These are phyloP conservation scores for Beauveria rudraprayagi DNA, from an alignment of 2,329 filamentous ascomycete genomes.

Conservation along the genomic window DNA sequence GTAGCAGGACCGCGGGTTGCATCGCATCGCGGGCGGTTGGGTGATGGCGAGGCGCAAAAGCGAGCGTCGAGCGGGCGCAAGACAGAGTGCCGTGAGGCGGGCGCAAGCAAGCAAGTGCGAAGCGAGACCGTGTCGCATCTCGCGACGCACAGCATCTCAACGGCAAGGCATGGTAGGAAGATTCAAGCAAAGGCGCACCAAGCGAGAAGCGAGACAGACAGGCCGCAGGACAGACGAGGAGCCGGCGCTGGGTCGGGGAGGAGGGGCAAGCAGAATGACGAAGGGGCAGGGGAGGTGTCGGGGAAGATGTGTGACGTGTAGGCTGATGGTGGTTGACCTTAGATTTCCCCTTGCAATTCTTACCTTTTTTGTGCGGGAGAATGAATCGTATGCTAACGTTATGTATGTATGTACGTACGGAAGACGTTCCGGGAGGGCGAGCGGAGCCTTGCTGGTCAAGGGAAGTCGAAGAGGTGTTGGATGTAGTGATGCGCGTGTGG, in stretches of 20 bases:
- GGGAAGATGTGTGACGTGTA: background rate
- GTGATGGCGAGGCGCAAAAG: background rate
- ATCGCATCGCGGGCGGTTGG: background rate
- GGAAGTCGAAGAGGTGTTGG: background rate
- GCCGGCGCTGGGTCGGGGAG: background rate
- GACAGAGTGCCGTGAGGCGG: background rate
- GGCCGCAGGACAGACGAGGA: background rate
- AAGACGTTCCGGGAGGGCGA: background rate
- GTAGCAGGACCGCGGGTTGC: background rate
- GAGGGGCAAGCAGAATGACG: background rate
- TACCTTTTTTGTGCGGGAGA: background rate
- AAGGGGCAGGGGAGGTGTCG: background rate
- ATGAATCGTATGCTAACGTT: background rate
- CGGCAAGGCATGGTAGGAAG: background rate
- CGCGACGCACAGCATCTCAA: background rate
- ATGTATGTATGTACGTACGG: background rate
- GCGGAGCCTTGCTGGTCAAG: constrained; percentile 2
- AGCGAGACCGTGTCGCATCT: background rate
- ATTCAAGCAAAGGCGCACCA: background rate
- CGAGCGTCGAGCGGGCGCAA: background rate
- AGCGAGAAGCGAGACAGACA: background rate
- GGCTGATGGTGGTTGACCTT: background rate
- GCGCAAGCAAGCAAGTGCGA: background rate
- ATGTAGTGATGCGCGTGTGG: background rate
- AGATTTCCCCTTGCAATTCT: background rate